Base-by-base conservation (phyloP, 1,284 basidiomycete species). In the Phellopilus nigrolimitatus region DNA sequence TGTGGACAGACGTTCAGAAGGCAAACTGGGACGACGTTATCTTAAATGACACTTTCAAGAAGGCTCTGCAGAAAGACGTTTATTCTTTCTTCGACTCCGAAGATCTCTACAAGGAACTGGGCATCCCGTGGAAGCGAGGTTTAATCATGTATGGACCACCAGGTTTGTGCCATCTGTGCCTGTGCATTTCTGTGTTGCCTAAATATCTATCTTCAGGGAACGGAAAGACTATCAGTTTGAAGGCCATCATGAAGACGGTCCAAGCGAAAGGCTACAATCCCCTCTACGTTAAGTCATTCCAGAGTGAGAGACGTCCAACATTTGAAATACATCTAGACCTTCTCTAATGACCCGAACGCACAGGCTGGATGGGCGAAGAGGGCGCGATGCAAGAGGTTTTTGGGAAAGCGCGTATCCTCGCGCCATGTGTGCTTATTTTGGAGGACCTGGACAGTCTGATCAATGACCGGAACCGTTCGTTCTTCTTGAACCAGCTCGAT, bases 381-480 rank as follows among this genome's bases (percentile, higher is more conserved):
- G 73, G 55, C 12, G 70, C 80, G 3, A 88, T 90, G 76, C 70
- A 71, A 10, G 66, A 64, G 10, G 76, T 85, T 8, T 90, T 90
- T 61, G 57, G 66, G 47, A 84, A 84, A 62, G 84, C 87, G 15
- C 77, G 85, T 37, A 73, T 78, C 60, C 63, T 78, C 56, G 68
- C 87, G 0, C 88, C 88, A 37, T 91, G 87, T 59, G 75, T 91
- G 24, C 61, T 92, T 47, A 73, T 92, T 53, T 65, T 92, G 3
- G 89, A 93, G 65, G 90, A 93, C 63, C 69, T 92, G 5, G 90
- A 92, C 61, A 84, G 82, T 56, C 71, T 90, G 42, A 86, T 92
- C 68, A 86, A 79, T 55, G 79, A 89, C 60, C 43, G 64, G 7
- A 91, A 90, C 61, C 78, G 88, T 21, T 87, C 86, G 0, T 91